Conservation (phyloP, 176 grass and related monocot genomes). For the Puccinellia tenuiflora region DNA sequence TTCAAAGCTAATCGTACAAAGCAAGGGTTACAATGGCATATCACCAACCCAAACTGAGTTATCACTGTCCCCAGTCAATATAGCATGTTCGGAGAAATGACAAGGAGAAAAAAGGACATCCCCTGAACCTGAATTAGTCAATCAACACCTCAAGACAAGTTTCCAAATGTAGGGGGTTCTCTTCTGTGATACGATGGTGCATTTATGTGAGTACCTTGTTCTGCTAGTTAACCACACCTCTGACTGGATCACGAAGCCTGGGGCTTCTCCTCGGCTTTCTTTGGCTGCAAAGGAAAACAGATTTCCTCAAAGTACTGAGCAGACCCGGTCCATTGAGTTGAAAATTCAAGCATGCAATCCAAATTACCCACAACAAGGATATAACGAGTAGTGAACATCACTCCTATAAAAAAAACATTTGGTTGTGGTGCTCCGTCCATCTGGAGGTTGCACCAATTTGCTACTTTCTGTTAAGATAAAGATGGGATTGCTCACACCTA, state of each 20-base stretch:
- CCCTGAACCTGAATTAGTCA: background rate
- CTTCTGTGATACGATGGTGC: background rate
- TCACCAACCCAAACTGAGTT: background rate
- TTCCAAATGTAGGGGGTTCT: background rate
- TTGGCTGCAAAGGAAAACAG: conserved; percentile 50
- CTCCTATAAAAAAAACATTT: background rate
- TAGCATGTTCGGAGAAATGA: background rate
- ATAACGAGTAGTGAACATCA: background rate
- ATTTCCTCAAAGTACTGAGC: background rate
- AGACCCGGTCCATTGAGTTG: background rate
- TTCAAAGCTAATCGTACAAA: background rate
- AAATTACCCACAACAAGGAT: background rate
- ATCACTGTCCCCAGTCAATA: background rate
- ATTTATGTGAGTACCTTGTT: background rate
- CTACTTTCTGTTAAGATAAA: too few species aligned
- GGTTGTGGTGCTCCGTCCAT: too few species aligned
- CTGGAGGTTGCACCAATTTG: too few species aligned
- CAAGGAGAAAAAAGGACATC: background rate
- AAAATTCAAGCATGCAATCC: background rate
- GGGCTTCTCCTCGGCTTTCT: conserved; percentile 79
- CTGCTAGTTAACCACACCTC: background rate
- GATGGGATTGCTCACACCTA: too few species aligned
- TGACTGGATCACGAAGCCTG: conserved; percentile 33
- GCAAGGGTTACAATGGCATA: background rate
- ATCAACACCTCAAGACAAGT: background rate